phyloP scores from a whole-genome alignment of 2,329 filamentous ascomycete species.

The Alternaria angustiovoidea region DNA sequence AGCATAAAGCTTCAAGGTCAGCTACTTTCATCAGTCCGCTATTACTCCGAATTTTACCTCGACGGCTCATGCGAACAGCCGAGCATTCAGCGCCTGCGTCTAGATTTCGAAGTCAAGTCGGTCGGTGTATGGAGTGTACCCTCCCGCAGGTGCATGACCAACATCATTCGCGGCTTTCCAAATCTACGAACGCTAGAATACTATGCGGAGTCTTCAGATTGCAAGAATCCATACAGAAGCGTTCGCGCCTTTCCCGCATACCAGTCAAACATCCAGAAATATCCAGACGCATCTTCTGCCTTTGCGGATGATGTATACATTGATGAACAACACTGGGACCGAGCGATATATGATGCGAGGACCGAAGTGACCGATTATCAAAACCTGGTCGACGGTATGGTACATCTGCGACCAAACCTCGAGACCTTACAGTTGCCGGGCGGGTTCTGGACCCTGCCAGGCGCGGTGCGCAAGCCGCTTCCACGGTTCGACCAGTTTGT shows the following conservation, averaged over 20 bases:
- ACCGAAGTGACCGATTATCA: conserved; percentile 28
- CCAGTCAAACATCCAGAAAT: conserved; percentile 25
- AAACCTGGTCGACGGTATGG: conserved; percentile 13
- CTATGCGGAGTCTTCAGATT: conserved; percentile 20
- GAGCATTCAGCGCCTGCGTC: conserved; percentile 17
- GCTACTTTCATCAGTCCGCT: not conserved
- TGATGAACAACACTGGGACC: conserved; percentile 8
- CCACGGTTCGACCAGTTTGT: conserved; percentile 20
- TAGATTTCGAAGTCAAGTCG: conserved; percentile 22
- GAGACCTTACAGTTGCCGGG: conserved; percentile 18
- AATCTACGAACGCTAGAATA: conserved; percentile 13
- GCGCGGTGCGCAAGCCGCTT: conserved; percentile 22
- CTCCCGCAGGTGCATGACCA: conserved; percentile 4
- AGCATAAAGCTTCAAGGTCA: conserved; percentile 1
- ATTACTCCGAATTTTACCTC: not conserved
- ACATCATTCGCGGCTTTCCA: conserved; percentile 10
- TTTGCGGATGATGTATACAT: not conserved
- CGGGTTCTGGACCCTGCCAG: conserved; percentile 28
- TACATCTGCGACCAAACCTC: conserved; percentile 15
- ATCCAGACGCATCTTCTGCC: conserved; percentile 5
- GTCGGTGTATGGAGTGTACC: conserved; percentile 17
- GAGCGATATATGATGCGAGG: conserved; percentile 22
- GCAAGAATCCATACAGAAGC: conserved; percentile 23
- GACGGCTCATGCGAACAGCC: not conserved
- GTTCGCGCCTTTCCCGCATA: conserved; percentile 22